Conservation (phyloP, 192 early-diverging fungal genomes). For the Polychytrium aggregatum region DNA sequence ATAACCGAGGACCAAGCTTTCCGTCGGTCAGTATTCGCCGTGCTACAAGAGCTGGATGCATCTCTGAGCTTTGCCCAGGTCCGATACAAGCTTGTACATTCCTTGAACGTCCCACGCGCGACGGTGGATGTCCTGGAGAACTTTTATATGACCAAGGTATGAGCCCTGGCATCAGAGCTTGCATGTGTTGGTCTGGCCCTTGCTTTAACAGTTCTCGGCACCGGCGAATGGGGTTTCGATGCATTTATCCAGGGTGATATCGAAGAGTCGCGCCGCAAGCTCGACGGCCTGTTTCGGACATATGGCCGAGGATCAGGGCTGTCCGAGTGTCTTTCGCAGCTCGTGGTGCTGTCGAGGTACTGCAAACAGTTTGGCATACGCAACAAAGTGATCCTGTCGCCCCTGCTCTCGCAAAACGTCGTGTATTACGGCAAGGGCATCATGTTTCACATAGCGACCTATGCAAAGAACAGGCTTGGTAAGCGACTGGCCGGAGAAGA, state of each 20-base stretch:
- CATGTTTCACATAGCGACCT: constrained; percentile 51
- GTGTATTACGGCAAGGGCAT: constrained; percentile 43
- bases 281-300: no score
- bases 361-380: constrained; percentile 18
- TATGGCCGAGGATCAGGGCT: no score
- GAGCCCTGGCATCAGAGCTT: constrained; percentile 3
- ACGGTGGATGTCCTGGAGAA: constrained; percentile 12
- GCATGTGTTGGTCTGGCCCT: not conserved
- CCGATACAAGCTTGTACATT: constrained; percentile 39
- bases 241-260: no score
- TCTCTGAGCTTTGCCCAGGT: constrained; percentile 39
- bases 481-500: no score
- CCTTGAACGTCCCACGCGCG: constrained; percentile 4
- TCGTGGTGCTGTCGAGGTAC: not conserved
- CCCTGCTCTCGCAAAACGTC: constrained; percentile 51
- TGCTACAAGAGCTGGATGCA: constrained; percentile 51
- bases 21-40: constrained; percentile 38
- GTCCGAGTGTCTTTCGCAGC: not conserved
- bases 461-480: constrained; percentile 21
- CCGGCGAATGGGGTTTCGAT: no score
- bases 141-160: constrained; percentile 6
- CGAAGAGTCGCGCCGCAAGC: no score
- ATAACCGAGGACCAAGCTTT: constrained; percentile 42
- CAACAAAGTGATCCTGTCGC: constrained; percentile 31
- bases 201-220: no score